Base-by-base conservation (phyloP, 352 stramenopile genomes). In the Globisporangium polare region DNA sequence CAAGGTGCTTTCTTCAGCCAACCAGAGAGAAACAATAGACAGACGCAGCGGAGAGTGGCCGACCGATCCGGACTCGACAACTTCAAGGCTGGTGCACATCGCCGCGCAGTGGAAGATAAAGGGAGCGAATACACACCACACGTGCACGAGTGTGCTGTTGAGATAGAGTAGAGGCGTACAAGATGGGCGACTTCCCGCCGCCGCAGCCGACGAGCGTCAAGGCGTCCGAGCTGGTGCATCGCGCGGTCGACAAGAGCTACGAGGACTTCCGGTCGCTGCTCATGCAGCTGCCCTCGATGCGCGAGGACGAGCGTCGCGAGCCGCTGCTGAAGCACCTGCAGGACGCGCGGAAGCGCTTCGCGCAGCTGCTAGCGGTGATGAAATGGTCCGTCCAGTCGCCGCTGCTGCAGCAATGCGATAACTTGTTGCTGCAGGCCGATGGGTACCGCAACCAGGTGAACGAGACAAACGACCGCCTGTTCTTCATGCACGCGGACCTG, bases 381-480 rank as follows among this genome's bases (percentile, higher is more conserved):
- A 91, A 92, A 64, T 94, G 86, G 86, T 94, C 86, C n/a, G 81
- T 90, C 37, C 86, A 94, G 63, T 83, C 83, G 56, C 83, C 86
- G 46, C 65, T 94, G 56, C 67, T 92, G 24, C 72, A 86, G 68
- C 80, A 92, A 62, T 92, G 86, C 65, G 74, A 89, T 42, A 68
- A 68, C 33, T 51, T 94, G 35, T 69, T 92, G 31, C 56, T 75
- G 43, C 76, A 88, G 50, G 75, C 81, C 5, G 69, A 90, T 42
- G 64, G 47, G 37, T 94, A 83, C 65, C 76, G 74, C 43, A 89
- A 92, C 66, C 83, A 92, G 41, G 68, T 78, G 47, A 92, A 92
- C 63, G 86, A 94, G 68, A 90, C 81, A 20, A 92, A 92, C 45
- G 86, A 94, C 53, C 80, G 86, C 9, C 66, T 94, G 12, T 94